Conservation (phyloP, 495 filamentous ascomycete genomes). For the Podospora fimiseda region DNA sequence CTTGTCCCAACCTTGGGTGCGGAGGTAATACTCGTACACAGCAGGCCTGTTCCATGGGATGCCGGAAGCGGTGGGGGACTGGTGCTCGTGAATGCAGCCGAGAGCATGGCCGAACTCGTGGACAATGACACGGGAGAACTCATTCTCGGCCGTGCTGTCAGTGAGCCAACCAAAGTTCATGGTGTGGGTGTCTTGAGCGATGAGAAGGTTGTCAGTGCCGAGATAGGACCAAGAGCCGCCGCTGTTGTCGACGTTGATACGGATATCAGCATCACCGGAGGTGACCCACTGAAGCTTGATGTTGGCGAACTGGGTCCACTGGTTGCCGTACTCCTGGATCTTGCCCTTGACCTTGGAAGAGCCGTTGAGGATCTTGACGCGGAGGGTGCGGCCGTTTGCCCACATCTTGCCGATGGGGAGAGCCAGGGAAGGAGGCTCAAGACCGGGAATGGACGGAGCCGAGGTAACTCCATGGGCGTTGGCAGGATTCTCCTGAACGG, state of each 20-base stretch:
- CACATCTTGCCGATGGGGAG: neutral
- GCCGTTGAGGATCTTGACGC: slow-evolving; percentile 9
- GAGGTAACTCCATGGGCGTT: neutral
- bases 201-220: neutral
- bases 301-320: slow-evolving; percentile 6
- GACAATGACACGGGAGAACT: slow-evolving; percentile 1
- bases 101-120: slow-evolving; percentile 11
- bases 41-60: slow-evolving; percentile 6
- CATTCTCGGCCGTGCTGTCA: slow-evolving; percentile 1
- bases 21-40: slow-evolving; percentile 5
- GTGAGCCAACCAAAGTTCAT: slow-evolving; percentile 6
- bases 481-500: slow-evolving; percentile 3
- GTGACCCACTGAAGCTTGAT: slow-evolving; percentile 1
- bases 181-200: neutral
- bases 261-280: slow-evolving; percentile 5
- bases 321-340: slow-evolving; percentile 6
- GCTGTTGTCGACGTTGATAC: slow-evolving; percentile 1
- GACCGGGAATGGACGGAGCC: neutral
- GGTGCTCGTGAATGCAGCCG: slow-evolving; percentile 11
- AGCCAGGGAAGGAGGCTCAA: no score
- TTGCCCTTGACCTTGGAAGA: slow-evolving; percentile 3
- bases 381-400: slow-evolving; percentile 3
- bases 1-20: neutral
- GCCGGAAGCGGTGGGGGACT: neutral
- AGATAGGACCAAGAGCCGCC: slow-evolving; percentile 2